Evolutionary conservation across 2,329 filamentous ascomycete species (phyloP).

Genomic region (Xylaria sp.): DNA sequence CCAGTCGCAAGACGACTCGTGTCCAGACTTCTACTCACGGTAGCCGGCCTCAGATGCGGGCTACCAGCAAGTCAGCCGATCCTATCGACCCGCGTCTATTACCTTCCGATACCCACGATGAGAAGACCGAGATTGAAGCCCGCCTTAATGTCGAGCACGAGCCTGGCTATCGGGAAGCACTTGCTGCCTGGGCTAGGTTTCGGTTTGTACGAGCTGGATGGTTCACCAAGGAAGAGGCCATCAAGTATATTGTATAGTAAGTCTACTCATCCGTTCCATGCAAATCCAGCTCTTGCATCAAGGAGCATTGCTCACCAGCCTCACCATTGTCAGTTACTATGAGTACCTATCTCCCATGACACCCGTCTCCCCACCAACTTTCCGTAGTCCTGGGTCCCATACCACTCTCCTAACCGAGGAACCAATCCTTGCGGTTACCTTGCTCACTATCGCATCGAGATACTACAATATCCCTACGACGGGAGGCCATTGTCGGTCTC

Average conservation of each 20-base stretch:
- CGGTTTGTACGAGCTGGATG: slow-evolving; percentile 96
- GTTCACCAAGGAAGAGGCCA: slow-evolving; percentile 94
- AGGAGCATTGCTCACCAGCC: slow-evolving; percentile 31
- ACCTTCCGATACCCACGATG: slow-evolving; percentile 41
- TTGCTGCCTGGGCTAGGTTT: slow-evolving; percentile 90
- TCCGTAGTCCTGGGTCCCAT: slow-evolving; percentile 83
- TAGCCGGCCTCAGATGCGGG: slow-evolving; percentile 41
- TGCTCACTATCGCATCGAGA: slow-evolving; percentile 89
- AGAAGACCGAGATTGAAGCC: slow-evolving; percentile 56
- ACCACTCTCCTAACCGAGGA: slow-evolving; percentile 85
- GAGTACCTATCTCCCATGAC: slow-evolving; percentile 90
- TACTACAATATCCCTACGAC: slow-evolving; percentile 84
- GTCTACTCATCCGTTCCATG: slow-evolving; percentile 46
- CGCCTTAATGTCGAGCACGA: slow-evolving; percentile 60
- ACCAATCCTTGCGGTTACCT: slow-evolving; percentile 89
- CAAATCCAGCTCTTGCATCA: neutral
- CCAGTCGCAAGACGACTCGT: slow-evolving; percentile 42
- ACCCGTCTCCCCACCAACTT: slow-evolving; percentile 92
- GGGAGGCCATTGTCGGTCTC: slow-evolving; percentile 83
- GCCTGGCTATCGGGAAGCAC: slow-evolving; percentile 73
- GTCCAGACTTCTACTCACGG: slow-evolving; percentile 40
- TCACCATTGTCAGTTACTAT: slow-evolving; percentile 75
- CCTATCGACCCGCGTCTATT: slow-evolving; percentile 50
- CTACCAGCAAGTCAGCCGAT: slow-evolving; percentile 46
- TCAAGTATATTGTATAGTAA: slow-evolving; percentile 93